Conservation (phyloP, 2,329 filamentous ascomycete species). For the Phialophora verrucosa region DNA sequence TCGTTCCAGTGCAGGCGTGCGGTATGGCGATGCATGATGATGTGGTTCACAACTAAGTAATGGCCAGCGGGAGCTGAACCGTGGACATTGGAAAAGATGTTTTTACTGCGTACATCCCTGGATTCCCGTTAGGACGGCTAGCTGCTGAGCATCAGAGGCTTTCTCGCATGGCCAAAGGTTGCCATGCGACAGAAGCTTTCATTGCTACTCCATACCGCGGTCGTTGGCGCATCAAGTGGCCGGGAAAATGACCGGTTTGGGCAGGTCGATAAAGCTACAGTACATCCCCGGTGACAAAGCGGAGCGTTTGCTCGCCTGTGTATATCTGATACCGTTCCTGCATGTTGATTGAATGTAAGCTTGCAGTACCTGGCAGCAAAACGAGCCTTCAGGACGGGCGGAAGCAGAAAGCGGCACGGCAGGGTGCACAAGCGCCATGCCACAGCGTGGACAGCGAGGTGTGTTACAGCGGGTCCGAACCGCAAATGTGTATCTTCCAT, state of each 20-base stretch:
- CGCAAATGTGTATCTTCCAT: conserved; percentile 4
- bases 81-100: not conserved
- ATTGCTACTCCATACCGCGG: not conserved
- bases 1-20: not conserved
- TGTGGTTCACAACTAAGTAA: not conserved
- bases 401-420: conserved; percentile 35
- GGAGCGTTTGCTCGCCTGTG: conserved; percentile 2
- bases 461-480: conserved; percentile 21
- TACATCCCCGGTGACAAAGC: not conserved
- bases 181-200: not conserved
- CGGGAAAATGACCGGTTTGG: not conserved
- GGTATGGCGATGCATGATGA: not conserved
- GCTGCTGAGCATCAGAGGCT: not conserved
- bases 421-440: conserved; percentile 31
- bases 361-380: conserved; percentile 29
- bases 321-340: conserved; percentile 39
- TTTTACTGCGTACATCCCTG: not conserved
- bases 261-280: not conserved
- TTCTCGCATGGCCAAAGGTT: conserved; percentile 1
- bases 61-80: not conserved
- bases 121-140: not conserved
- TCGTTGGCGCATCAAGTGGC: not conserved
- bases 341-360: conserved; percentile 18
- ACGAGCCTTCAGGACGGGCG: conserved; percentile 24
- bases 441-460: conserved; percentile 18